Evolutionary conservation across 352 stramenopile genomes (phyloP), one percentile per base, ranked within the genome.

Genomic region (Globisporangium canariense): DNA sequence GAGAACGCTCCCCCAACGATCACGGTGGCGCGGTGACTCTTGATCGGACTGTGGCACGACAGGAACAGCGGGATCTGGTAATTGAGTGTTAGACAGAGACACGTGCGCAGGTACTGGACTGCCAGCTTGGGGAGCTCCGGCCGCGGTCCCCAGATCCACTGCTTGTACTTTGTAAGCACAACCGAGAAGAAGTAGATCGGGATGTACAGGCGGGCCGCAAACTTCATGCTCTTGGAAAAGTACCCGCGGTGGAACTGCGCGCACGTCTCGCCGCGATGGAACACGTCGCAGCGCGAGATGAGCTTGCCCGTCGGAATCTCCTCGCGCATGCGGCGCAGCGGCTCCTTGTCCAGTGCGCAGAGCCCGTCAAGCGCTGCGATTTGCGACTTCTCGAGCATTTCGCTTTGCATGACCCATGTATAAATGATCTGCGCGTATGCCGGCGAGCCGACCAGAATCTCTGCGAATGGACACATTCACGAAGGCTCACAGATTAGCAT

Each of bases 181-280:
- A 76, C 70, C 25, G 79, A 88, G 60, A 79, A 52, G 5, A 79
- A 52, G 70, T 85, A 91, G 71, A 91, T 88, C n/a, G 82, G 79
- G 16, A 88, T 65, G 60, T 89, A 87, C 20, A 91, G 60, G 38
- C 68, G 64, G 53, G 79, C 70, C 4, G 80, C 71, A 25, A 76
- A 74, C 43, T 51, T 73, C 67, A 89, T 77, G 20, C 73, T 69
- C 18, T 68, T 58, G 14, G 60, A 20, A 18, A 88, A 81, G 57
- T 76, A 77, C 11, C 69, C 46, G 0, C 46, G 16, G 64, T 91
- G 78, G 68, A 88, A 91, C 51, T 72, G 34, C 28, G 65, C 8
- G 61, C 82, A 91, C 18, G 67, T 75, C 25, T 64, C 62, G 20
- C 73, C 70, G 41, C 68, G 73, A 54, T 88, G 78, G 64, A 88